phyloP scores from a whole-genome alignment of 257 asterid genomes.

The Solanum tacnaense region DNA sequence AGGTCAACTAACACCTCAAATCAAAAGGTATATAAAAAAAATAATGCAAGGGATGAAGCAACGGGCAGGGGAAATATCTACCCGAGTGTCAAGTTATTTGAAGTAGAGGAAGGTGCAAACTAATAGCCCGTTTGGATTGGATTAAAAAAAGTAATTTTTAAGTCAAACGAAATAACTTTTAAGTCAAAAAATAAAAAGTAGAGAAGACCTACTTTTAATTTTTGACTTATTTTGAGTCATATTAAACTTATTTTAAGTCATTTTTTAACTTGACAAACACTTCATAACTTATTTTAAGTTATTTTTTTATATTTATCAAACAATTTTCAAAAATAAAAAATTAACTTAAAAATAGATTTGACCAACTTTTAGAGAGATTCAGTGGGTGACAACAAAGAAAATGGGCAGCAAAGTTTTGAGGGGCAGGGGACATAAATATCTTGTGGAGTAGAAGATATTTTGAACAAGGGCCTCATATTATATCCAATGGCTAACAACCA shows the following conservation, averaged over 20 bases:
- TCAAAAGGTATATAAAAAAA: not conserved
- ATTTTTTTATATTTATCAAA: no score
- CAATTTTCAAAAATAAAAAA: no score
- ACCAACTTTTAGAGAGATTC: not conserved
- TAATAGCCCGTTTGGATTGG: no score
- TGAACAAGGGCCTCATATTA: not conserved
- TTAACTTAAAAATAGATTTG: no score
- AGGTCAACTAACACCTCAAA: not conserved
- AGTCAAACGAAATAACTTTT: no score
- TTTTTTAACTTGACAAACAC: no score
- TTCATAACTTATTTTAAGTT: no score
- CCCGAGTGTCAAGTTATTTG: not conserved
- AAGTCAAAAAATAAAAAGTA: no score
- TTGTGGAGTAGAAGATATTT: not conserved
- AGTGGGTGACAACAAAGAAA: slow-evolving; percentile 8
- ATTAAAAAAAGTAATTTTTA: no score
- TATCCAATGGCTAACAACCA: slow-evolving; percentile 23
- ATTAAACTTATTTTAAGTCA: no score
- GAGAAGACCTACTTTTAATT: rapidly evolving
- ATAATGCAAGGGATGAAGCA: not conserved
- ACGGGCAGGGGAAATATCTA: slow-evolving; percentile 5
- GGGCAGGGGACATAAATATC: not conserved
- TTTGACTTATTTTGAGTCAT: no score
- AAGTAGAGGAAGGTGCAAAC: not conserved
- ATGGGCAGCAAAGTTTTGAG: not conserved